A percentile compares a stretch with the other conserved stretches of the same genome.
phyloP scores from a whole-genome alignment of 352 stramenopile genomes.

The Globisporangium radiosum region DNA sequence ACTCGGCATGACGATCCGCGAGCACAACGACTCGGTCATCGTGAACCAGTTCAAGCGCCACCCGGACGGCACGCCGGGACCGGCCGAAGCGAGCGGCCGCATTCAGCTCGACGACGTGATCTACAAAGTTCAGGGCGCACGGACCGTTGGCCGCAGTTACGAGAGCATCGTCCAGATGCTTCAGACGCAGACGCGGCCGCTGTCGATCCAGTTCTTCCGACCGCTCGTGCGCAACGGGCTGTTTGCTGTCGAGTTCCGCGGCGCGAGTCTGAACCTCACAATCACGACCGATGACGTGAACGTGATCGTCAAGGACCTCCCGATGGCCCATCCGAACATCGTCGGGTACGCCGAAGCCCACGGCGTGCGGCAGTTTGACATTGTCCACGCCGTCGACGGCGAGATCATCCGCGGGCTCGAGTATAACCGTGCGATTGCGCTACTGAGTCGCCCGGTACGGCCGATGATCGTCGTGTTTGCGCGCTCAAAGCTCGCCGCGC shows the following conservation, averaged over 20 bases:
- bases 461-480: constrained; percentile 82
- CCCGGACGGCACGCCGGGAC: constrained; percentile 37
- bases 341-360: constrained; percentile 79
- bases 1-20: constrained; percentile 80
- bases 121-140: constrained; percentile 78
- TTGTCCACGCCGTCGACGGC: constrained; percentile 75
- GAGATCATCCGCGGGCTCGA: constrained; percentile 71
- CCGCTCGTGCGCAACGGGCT: constrained; percentile 70
- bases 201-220: constrained; percentile 81
- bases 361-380: constrained; percentile 71
- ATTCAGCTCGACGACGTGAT: constrained; percentile 77
- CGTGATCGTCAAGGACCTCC: constrained; percentile 80
- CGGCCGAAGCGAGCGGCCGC: constrained; percentile 44
- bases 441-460: constrained; percentile 54
- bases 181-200: constrained; percentile 62
- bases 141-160: constrained; percentile 72
- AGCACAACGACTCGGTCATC: constrained; percentile 79
- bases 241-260: constrained; percentile 79
- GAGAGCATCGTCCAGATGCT: constrained; percentile 84
- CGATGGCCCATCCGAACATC: constrained; percentile 77
- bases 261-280: constrained; percentile 76
- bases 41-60: constrained; percentile 80
- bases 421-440: constrained; percentile 76
- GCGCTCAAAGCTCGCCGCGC: constrained; percentile 52
- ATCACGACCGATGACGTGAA: constrained; percentile 83